phyloP scores from a whole-genome alignment of 2,329 filamentous ascomycete species.

The Cercospora sp. region DNA sequence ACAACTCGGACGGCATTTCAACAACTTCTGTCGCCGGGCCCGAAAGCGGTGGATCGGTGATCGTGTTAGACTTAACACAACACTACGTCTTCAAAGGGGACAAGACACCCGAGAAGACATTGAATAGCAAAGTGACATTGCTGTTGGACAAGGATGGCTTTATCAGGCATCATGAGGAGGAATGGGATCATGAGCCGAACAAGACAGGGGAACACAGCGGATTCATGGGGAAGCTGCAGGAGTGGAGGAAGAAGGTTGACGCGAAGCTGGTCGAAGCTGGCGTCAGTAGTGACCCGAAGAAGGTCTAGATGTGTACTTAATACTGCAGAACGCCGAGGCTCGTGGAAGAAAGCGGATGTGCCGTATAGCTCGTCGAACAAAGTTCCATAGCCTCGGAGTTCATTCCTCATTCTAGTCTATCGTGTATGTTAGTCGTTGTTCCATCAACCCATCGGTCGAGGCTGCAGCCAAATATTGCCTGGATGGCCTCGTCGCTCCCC shows the following conservation, averaged over 20 bases:
- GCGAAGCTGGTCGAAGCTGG: constrained; percentile 33
- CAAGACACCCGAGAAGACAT: constrained; percentile 32
- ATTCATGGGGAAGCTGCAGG: constrained; percentile 33
- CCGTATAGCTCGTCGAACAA: neutral
- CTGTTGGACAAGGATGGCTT: constrained; percentile 28
- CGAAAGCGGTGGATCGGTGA: constrained; percentile 16
- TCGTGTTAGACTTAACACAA: constrained; percentile 32
- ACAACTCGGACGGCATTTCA: neutral
- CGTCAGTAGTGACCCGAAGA: constrained; percentile 29
- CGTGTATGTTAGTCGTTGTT: neutral
- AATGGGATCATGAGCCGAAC: constrained; percentile 34
- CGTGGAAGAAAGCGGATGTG: neutral
- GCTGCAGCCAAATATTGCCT: neutral
- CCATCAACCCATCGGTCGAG: neutral
- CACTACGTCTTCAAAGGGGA: constrained; percentile 35
- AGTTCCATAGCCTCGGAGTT: neutral
- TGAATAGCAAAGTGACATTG: constrained; percentile 33
- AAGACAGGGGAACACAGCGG: constrained; percentile 32
- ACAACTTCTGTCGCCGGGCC: neutral
- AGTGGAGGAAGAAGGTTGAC: constrained; percentile 33
- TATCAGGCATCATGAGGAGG: constrained; percentile 34
- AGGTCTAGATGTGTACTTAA: constrained; percentile 14
- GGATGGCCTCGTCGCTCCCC: neutral
- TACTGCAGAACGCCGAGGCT: neutral
- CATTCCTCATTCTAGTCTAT: neutral